Conservation (phyloP, 2,329 filamentous ascomycete genomes). For the Aspergillus sp. region DNA sequence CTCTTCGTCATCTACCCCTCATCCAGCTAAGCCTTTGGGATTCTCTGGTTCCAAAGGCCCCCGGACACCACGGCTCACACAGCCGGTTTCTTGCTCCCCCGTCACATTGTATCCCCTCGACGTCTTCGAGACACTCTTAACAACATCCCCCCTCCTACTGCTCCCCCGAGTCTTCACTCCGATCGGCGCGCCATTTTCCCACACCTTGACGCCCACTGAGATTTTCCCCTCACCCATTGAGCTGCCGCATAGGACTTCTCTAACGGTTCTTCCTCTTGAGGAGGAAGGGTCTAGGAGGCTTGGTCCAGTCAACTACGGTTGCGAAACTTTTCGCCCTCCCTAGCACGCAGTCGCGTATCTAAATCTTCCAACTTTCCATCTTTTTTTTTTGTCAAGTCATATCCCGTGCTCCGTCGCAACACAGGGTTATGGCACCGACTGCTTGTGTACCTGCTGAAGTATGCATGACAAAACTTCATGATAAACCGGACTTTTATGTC, state of each 20-base stretch:
- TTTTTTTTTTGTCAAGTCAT: conserved; percentile 18
- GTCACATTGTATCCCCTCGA: conserved; percentile 46
- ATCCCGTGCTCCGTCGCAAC: conserved; percentile 31
- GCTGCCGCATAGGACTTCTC: conserved; percentile 99
- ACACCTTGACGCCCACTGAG: conserved; percentile 36
- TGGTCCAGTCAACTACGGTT: conserved; percentile 87
- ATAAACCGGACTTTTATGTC: conserved; percentile 33
- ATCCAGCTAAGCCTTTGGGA: conserved; percentile 37
- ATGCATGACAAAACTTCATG: conserved; percentile 33
- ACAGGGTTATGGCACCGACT: conserved; percentile 71
- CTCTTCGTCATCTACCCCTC: conserved; percentile 10
- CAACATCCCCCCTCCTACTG: conserved; percentile 46
- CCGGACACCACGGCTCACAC: conserved; percentile 40
- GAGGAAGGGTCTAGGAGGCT: conserved; percentile 99
- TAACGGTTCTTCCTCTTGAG: conserved; percentile 97
- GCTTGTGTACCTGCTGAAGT: conserved; percentile 56
- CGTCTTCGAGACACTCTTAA: conserved; percentile 48
- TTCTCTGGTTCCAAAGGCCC: conserved; percentile 37
- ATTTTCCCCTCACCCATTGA: conserved; percentile 66
- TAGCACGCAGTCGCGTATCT: conserved; percentile 60
- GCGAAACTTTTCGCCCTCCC: conserved; percentile 92
- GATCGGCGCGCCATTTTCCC: conserved; percentile 40
- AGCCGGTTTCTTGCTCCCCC: conserved; percentile 30
- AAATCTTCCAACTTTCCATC: conserved; percentile 13
- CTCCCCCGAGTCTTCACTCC: conserved; percentile 26